A percentile compares a stretch with the other conserved stretches of the same genome.
phyloP scores from a whole-genome alignment of 1,284 basidiomycete genomes.

The Chondrostereum purpureum region DNA sequence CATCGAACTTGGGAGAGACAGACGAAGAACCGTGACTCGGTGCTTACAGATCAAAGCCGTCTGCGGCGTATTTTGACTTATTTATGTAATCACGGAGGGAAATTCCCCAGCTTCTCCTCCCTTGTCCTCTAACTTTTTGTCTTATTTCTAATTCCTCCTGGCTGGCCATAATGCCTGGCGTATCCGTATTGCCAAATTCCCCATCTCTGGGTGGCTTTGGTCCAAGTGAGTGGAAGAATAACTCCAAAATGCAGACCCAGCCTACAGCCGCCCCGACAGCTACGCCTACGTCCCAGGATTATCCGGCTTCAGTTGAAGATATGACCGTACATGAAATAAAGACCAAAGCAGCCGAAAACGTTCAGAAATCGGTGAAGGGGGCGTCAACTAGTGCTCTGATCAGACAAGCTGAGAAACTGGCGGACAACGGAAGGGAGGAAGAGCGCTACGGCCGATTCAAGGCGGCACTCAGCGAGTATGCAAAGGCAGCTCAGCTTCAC shows the following conservation, averaged over 20 bases:
- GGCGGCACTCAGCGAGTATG: slow-evolving; percentile 49
- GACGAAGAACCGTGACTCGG: too few relatives aligned
- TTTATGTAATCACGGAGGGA: too few relatives aligned
- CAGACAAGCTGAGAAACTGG: slow-evolving; percentile 50
- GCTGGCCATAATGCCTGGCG: slow-evolving; percentile 28
- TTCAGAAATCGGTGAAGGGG: slow-evolving; percentile 45
- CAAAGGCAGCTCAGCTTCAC: slow-evolving; percentile 49
- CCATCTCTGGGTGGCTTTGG: slow-evolving; percentile 25
- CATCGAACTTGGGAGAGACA: too few relatives aligned
- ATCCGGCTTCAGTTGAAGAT: slow-evolving; percentile 18
- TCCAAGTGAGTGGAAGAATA: slow-evolving; percentile 20
- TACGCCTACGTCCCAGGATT: slow-evolving; percentile 7
- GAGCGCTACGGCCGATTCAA: slow-evolving; percentile 55
- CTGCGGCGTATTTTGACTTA: too few relatives aligned
- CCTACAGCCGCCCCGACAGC: slow-evolving; percentile 1
- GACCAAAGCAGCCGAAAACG: slow-evolving; percentile 50
- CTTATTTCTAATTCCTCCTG: background rate
- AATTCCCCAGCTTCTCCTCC: too few relatives aligned
- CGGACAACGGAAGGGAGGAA: slow-evolving; percentile 37
- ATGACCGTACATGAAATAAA: slow-evolving; percentile 60
- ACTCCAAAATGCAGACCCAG: slow-evolving; percentile 7
- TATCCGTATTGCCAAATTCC: slow-evolving; percentile 26
- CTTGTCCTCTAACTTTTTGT: too few relatives aligned
- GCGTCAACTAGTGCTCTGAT: slow-evolving; percentile 52
- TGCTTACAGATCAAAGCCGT: too few relatives aligned